Evolutionary conservation across 176 grass and related monocot genomes (phyloP).

Genomic region (Leersia perrieri): DNA sequence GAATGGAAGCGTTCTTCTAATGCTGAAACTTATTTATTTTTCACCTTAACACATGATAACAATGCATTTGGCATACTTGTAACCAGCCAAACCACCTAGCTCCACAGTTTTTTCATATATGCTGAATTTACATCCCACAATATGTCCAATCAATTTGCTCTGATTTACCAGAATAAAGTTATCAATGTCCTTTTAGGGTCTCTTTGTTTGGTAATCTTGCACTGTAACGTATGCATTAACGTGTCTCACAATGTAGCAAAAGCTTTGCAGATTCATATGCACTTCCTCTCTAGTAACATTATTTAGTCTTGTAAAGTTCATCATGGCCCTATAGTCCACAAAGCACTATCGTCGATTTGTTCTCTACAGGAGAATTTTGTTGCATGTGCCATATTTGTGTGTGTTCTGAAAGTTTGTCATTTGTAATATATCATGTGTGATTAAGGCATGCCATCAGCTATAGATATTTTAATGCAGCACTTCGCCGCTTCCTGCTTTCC

Average conservation of each 20-base stretch:
- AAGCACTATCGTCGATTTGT: neutral
- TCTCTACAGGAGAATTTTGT: neutral
- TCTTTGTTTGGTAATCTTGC: slow-evolving; percentile 13
- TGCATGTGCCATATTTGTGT: neutral
- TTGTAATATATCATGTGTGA: neutral
- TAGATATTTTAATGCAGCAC: slow-evolving; percentile 18
- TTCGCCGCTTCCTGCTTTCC: neutral
- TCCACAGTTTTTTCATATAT: neutral
- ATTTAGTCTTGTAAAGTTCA: neutral
- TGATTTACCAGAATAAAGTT: neutral
- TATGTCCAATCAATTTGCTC: neutral
- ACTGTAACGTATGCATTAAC: neutral
- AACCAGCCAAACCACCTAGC: neutral
- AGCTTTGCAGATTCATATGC: neutral
- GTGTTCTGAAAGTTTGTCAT: neutral
- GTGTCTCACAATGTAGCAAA: neutral
- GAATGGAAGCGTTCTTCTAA: neutral
- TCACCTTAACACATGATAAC: neutral
- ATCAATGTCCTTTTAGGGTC: neutral
- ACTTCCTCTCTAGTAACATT: neutral
- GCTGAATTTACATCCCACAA: neutral
- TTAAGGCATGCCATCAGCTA: neutral
- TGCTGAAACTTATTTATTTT: slow-evolving; percentile 6
- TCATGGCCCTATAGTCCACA: neutral
- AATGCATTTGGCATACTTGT: neutral